Percentiles rank a stretch among this genome's conserved stretches.
These are phyloP conservation scores for Salix dunnii DNA, from an alignment of 345 rosid genomes.

Conservation along the genomic window DNA sequence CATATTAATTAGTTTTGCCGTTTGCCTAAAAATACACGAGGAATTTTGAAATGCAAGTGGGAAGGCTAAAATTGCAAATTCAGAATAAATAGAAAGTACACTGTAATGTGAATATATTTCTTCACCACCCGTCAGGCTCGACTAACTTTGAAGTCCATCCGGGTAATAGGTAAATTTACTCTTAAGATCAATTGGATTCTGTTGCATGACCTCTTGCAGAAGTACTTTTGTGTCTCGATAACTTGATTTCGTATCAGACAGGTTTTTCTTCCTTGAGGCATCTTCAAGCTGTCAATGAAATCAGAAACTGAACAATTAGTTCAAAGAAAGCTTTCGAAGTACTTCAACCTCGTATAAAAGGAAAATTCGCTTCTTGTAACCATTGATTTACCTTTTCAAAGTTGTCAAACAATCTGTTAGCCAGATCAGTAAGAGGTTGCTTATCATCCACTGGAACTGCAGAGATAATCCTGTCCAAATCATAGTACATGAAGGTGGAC, in stretches of 20 bases:
- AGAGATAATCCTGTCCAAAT: conserved; percentile 77
- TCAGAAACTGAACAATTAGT: background rate
- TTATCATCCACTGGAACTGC: conserved; percentile 55
- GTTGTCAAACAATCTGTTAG: conserved; percentile 75
- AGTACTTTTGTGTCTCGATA: conserved; percentile 51
- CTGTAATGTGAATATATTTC: background rate
- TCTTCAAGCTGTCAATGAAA: conserved; percentile 58
- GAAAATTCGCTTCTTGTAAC: background rate
- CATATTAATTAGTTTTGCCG: background rate
- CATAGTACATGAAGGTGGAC: conserved; percentile 66
- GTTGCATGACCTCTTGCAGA: conserved; percentile 66
- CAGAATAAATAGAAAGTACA: background rate
- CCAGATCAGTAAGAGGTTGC: conserved; percentile 66
- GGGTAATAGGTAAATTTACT: background rate
- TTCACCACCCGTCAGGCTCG: background rate
- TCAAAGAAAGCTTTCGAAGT: background rate
- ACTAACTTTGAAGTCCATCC: background rate
- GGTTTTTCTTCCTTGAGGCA: conserved; percentile 53
- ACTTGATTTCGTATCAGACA: conserved; percentile 45
- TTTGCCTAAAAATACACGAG: background rate
- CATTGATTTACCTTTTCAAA: conserved; percentile 55
- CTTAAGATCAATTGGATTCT: conserved; percentile 43
- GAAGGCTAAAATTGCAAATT: background rate
- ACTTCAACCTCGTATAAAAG: background rate
- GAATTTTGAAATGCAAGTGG: background rate